phyloP scores from a whole-genome alignment of 148 eudicot genomes.

The Rhododendron henanense region DNA sequence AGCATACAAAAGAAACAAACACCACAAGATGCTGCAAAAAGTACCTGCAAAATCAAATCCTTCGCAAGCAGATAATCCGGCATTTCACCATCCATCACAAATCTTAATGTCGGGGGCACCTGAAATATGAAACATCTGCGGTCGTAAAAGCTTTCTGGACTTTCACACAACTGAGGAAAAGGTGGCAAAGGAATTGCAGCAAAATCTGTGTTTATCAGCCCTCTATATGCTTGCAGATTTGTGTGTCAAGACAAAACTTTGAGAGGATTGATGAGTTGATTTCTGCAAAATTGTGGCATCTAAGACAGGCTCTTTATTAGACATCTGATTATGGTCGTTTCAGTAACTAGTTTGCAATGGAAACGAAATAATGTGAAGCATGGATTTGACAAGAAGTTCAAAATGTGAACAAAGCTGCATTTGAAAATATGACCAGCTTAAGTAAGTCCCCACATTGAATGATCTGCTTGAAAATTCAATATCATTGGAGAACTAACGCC shows the following conservation, averaged over 20 bases:
- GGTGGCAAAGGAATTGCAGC: background rate
- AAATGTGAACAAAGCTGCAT: background rate
- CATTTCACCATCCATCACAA: constrained; percentile 98
- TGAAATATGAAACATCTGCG: constrained; percentile 19
- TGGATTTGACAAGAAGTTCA: background rate
- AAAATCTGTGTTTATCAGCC: background rate
- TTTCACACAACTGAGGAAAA: background rate
- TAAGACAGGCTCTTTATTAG: background rate
- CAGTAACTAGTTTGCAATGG: background rate
- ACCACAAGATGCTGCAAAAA: constrained; percentile 9
- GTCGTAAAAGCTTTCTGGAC: background rate
- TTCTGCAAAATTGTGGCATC: background rate
- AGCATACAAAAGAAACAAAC: background rate
- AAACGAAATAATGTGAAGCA: background rate
- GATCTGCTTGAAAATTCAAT: background rate
- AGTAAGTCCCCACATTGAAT: background rate
- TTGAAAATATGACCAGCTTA: background rate
- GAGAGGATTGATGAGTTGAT: background rate
- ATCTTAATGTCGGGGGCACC: constrained; percentile 97
- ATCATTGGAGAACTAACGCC: background rate
- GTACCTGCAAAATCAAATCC: constrained; percentile 92
- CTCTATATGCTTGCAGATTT: background rate
- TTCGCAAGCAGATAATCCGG: constrained; percentile 87
- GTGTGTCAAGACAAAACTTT: background rate
- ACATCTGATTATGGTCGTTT: background rate